Conservation (phyloP, 768 basidiomycete species). For the Suillus plorans region DNA sequence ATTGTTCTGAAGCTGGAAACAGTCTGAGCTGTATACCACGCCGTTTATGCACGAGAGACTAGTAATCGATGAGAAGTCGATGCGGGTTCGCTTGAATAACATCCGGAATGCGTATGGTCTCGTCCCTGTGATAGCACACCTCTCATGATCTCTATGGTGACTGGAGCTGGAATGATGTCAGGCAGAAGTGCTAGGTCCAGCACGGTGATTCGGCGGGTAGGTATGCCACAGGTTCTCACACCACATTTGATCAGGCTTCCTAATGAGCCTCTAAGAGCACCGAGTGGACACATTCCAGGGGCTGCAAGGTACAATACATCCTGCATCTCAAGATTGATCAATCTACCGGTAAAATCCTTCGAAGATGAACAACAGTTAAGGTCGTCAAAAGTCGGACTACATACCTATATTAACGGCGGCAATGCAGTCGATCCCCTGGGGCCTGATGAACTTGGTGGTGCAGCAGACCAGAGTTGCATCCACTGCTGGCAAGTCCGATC, state of each 20-base stretch:
- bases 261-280: background rate
- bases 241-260: background rate
- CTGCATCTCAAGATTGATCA: background rate
- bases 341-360: conserved; percentile 43
- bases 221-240: background rate
- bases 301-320: background rate
- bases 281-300: background rate
- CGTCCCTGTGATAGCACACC: background rate
- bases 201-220: background rate
- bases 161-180: background rate
- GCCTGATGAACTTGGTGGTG: conserved; percentile 56
- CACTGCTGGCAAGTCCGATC: conserved; percentile 71
- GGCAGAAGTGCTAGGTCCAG: background rate
- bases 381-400: conserved; percentile 26
- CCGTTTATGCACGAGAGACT: background rate
- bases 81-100: background rate
- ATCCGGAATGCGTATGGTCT: background rate
- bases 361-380: background rate
- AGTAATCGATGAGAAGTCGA: background rate
- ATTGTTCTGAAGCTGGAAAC: background rate
- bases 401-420: conserved; percentile 57
- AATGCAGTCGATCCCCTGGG: conserved; percentile 37
- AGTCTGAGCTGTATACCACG: background rate
- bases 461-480: conserved; percentile 65
- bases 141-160: background rate